A percentile compares a stretch with the other conserved stretches of the same genome.
phyloP scores from a whole-genome alignment of 345 rosid species.

The Rhizophora apiculata region DNA sequence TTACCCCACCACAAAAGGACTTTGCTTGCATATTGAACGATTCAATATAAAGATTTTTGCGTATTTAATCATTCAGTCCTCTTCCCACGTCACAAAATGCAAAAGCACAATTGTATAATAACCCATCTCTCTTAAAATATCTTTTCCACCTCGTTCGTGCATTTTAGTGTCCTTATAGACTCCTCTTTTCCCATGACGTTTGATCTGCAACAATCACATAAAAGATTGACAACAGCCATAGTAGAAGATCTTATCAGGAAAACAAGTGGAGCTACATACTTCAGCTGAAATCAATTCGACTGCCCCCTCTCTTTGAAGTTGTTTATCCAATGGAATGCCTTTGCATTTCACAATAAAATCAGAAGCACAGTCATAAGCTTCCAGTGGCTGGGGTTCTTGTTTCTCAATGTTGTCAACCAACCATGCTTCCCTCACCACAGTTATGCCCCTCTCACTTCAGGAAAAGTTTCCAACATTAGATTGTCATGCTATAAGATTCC shows the following conservation, averaged over 20 bases:
- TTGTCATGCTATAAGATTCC: too few relatives aligned
- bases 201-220: constrained; percentile 48
- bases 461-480: neutral
- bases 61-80: constrained; percentile 53
- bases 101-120: constrained; percentile 70
- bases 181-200: constrained; percentile 63
- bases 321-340: constrained; percentile 71
- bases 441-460: constrained; percentile 51
- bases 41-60: neutral
- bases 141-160: constrained; percentile 48
- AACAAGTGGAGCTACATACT: constrained; percentile 15
- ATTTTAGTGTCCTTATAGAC: constrained; percentile 59
- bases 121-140: constrained; percentile 61
- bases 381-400: constrained; percentile 60
- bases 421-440: constrained; percentile 71
- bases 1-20: constrained; percentile 83
- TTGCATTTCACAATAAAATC: constrained; percentile 61
- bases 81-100: constrained; percentile 63
- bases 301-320: constrained; percentile 57
- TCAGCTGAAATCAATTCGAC: constrained; percentile 52
- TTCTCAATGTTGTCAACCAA: constrained; percentile 64
- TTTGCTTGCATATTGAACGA: constrained; percentile 36
- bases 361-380: constrained; percentile 54
- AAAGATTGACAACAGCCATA: neutral
- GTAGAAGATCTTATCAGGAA: neutral